phyloP scores from a whole-genome alignment of 441 rosid species.

The Lepidium campestre region DNA sequence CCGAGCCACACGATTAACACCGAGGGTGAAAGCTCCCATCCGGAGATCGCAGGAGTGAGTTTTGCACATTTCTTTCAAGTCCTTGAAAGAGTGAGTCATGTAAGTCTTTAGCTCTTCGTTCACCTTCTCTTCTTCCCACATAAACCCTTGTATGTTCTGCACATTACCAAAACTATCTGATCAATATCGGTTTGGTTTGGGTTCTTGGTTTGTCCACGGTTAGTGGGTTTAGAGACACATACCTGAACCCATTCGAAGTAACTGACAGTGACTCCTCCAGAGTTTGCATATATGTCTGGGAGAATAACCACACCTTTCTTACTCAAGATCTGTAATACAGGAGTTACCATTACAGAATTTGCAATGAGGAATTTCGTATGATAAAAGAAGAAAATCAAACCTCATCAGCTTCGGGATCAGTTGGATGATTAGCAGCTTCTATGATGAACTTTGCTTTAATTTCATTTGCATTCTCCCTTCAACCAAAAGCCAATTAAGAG shows the following conservation, averaged over 20 bases:
- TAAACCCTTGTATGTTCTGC: slow-evolving; percentile 70
- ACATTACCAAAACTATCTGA: not conserved
- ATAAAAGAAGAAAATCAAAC: slow-evolving; percentile 19
- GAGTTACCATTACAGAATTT: not conserved
- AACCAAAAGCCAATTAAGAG: not conserved
- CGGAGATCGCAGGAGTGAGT: slow-evolving; percentile 64
- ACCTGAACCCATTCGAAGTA: slow-evolving; percentile 87
- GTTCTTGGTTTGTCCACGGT: not conserved
- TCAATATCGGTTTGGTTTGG: not conserved
- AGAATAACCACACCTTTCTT: slow-evolving; percentile 67
- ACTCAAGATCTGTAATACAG: slow-evolving; percentile 35
- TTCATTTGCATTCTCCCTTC: slow-evolving; percentile 55
- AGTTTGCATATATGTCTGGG: slow-evolving; percentile 65
- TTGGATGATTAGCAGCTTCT: slow-evolving; percentile 74
- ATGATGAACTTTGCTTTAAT: slow-evolving; percentile 61
- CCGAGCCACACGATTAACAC: slow-evolving; percentile 64
- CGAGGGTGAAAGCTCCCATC: slow-evolving; percentile 74
- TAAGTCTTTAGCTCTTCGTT: slow-evolving; percentile 47
- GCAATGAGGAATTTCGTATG: not conserved
- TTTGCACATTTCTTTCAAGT: slow-evolving; percentile 55
- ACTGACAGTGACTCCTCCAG: slow-evolving; percentile 71
- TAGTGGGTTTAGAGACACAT: not conserved
- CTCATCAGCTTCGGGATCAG: slow-evolving; percentile 68
- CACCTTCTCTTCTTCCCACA: slow-evolving; percentile 72
- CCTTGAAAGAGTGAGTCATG: slow-evolving; percentile 51